These are phyloP conservation scores for Dendrobium huoshanense DNA, from an alignment of 106 monocot species.

Conservation along the genomic window DNA sequence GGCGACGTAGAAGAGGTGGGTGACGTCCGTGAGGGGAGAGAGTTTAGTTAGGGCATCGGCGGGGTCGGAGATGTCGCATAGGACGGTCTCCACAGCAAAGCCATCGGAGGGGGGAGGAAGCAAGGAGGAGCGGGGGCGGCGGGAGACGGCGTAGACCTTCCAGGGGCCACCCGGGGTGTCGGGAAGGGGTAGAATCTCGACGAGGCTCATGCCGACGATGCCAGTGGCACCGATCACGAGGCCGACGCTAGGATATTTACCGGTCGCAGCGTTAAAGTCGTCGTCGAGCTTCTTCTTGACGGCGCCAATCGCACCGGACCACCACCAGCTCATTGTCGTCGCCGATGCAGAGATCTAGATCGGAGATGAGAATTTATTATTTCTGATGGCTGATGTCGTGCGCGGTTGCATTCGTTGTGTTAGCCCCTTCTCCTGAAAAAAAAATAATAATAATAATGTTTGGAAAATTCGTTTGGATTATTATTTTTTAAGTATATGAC, in stretches of 20 bases:
- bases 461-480: too few species aligned
- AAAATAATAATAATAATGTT: too few species aligned
- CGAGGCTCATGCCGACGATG: conserved; percentile 58
- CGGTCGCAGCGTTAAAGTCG: neutral
- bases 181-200: conserved; percentile 75
- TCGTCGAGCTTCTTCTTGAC: neutral
- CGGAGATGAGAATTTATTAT: too few species aligned
- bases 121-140: conserved; percentile 34
- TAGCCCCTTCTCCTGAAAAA: too few species aligned
- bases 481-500: too few species aligned
- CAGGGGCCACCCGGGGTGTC: conserved; percentile 95
- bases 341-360: neutral
- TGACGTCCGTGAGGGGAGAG: conserved; percentile 69
- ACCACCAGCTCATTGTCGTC: conserved; percentile 90
- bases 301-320: conserved; percentile 87
- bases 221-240: conserved; percentile 66
- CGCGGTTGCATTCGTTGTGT: too few species aligned
- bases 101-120: conserved; percentile 39
- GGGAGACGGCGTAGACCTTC: conserved; percentile 73
- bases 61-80: conserved; percentile 62
- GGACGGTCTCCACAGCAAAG: conserved; percentile 38
- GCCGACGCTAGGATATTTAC: conserved; percentile 35
- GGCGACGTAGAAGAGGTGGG: conserved; percentile 74
- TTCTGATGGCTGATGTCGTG: too few species aligned
- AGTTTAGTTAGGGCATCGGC: conserved; percentile 48